Evolutionary conservation across 768 basidiomycete genomes (phyloP).

Genomic region (Psilocybe subaeruginosa): DNA sequence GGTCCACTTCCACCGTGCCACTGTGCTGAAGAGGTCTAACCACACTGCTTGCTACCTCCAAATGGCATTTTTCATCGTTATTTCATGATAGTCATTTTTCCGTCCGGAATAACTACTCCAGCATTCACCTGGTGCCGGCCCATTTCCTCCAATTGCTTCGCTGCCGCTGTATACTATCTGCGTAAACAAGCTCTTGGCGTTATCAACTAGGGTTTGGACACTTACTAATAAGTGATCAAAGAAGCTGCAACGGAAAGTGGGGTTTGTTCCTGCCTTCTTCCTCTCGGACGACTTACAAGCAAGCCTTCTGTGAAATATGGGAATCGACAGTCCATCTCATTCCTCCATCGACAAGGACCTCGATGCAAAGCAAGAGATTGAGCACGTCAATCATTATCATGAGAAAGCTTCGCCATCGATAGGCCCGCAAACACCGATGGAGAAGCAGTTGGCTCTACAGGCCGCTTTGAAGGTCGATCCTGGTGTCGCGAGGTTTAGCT

Average conservation of each 20-base stretch:
- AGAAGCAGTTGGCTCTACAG: constrained; percentile 41
- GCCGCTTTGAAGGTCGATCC: constrained; percentile 45
- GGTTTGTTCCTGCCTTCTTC: background rate
- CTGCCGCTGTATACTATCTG: background rate
- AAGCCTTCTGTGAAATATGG: background rate
- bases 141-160: background rate
- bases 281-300: background rate
- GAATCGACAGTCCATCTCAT: background rate
- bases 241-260: background rate
- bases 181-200: background rate
- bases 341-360: background rate
- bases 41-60: background rate
- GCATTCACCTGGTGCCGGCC: background rate
- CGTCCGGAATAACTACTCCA: background rate
- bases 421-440: constrained; percentile 35
- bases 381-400: background rate
- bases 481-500: constrained; percentile 38
- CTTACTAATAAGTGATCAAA: background rate
- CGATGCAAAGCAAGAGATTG: background rate
- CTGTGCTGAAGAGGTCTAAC: background rate
- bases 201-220: background rate
- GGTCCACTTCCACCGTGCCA: background rate
- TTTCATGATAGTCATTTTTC: background rate
- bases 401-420: background rate
- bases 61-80: background rate